A percentile compares a stretch with the other conserved stretches of the same genome.
Conservation (phyloP, 176 grass and related monocot species). For the Secale cereale region DNA sequence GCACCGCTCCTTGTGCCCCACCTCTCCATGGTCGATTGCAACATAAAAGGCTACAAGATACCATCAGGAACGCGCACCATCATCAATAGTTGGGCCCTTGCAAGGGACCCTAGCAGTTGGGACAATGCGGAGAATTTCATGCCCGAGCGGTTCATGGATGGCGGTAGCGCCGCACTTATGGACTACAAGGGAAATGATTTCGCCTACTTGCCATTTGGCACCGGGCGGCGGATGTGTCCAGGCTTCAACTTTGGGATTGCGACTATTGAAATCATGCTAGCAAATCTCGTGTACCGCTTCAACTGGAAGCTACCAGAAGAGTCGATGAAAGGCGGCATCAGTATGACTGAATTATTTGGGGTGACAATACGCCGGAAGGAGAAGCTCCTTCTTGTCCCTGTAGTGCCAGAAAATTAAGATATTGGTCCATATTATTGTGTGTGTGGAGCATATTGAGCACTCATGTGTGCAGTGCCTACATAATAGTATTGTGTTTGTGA, state of each 20-base stretch:
- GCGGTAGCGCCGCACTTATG: neutral
- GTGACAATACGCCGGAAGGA: neutral
- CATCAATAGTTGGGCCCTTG: neutral
- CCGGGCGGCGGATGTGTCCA: neutral
- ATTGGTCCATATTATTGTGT: neutral
- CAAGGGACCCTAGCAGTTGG: slow-evolving; percentile 27
- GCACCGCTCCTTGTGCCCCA: slow-evolving; percentile 34
- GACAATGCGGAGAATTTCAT: slow-evolving; percentile 11
- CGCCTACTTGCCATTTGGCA: neutral
- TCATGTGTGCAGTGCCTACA: neutral
- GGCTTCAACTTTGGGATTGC: neutral
- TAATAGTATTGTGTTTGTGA: neutral
- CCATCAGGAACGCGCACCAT: neutral
- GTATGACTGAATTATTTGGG: neutral
- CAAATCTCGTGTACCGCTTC: neutral
- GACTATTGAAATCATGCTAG: neutral
- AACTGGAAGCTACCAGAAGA: neutral
- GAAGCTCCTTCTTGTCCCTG: neutral
- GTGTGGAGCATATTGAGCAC: too few species aligned
- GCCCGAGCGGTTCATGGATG: slow-evolving; percentile 23
- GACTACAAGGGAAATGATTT: neutral
- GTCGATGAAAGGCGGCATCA: neutral
- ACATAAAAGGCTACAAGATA: slow-evolving; percentile 32
- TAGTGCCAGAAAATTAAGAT: neutral
- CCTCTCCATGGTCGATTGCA: slow-evolving; percentile 20